Conservation (phyloP, 306 rosid genomes). For the Acacia confusa region DNA sequence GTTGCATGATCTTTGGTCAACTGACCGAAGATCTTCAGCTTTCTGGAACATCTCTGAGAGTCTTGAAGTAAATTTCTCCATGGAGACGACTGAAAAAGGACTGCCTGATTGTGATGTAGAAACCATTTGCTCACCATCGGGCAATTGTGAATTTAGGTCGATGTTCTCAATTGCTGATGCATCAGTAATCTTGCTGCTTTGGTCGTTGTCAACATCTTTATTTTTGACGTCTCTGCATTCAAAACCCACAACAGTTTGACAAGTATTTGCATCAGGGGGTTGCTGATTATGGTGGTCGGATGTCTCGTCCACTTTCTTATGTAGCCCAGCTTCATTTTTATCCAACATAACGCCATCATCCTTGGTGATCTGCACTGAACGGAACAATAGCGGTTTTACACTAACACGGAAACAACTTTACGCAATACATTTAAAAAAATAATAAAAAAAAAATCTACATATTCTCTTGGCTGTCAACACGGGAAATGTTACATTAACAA, state of each 20-base stretch:
- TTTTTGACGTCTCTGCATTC: constrained; percentile 39
- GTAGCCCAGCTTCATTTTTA: constrained; percentile 44
- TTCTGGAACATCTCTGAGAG: constrained; percentile 51
- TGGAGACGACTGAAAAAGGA: constrained; percentile 39
- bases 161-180: constrained; percentile 44
- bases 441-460: too few relatives aligned
- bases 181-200: constrained; percentile 34
- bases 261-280: constrained; percentile 44
- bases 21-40: constrained; percentile 62
- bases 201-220: constrained; percentile 38
- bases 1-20: constrained; percentile 61
- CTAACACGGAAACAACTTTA: constrained; percentile 38
- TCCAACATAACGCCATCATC: constrained; percentile 67
- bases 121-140: constrained; percentile 44
- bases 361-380: constrained; percentile 93
- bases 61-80: constrained; percentile 47
- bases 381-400: constrained; percentile 63
- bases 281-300: constrained; percentile 41
- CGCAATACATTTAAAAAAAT: too few relatives aligned
- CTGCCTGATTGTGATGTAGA: constrained; percentile 40
- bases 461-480: not conserved
- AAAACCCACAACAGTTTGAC: constrained; percentile 61
- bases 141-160: constrained; percentile 48
- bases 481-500: not conserved
- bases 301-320: constrained; percentile 50